Evolutionary conservation across 2,329 filamentous ascomycete species (phyloP).

Genomic region (Lachnellula occidentalis): DNA sequence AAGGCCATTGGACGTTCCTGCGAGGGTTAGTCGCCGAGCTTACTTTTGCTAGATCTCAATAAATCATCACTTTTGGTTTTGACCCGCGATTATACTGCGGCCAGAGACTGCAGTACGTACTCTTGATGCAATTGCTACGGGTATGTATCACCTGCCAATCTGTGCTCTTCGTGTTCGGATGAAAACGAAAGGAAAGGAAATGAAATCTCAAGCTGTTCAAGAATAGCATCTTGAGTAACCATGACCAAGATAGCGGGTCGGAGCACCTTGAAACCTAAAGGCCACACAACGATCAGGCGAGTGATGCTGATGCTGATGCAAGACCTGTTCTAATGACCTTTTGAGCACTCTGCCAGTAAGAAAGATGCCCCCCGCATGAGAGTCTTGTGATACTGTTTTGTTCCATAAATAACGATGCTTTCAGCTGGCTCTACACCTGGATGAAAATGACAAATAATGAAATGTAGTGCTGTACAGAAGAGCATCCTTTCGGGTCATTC

Average conservation of each 20-base stretch:
- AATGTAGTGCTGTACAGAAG: background rate
- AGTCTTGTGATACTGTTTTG: background rate
- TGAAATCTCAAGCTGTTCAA: background rate
- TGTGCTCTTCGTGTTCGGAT: too few relatives aligned
- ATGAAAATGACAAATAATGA: too few relatives aligned
- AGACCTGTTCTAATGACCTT: too few relatives aligned
- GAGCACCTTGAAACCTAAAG: background rate
- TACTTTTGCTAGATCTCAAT: background rate
- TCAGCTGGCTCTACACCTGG: background rate
- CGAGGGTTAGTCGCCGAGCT: background rate
- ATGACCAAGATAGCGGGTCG: constrained; percentile 3
- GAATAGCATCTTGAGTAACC: background rate
- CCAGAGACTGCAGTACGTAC: background rate
- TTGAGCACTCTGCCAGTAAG: background rate
- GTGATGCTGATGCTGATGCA: background rate
- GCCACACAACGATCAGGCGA: background rate
- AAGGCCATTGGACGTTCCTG: background rate
- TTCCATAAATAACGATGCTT: constrained; percentile 2
- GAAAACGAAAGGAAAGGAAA: too few relatives aligned
- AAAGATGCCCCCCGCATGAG: background rate
- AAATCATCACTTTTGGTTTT: background rate
- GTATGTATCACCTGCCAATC: too few relatives aligned
- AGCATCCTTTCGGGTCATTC: background rate
- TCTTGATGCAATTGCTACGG: too few relatives aligned
- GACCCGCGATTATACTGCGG: background rate